Evolutionary conservation across 2,329 filamentous ascomycete species (phyloP).

Genomic region (Arachnopeziza araneosa): DNA sequence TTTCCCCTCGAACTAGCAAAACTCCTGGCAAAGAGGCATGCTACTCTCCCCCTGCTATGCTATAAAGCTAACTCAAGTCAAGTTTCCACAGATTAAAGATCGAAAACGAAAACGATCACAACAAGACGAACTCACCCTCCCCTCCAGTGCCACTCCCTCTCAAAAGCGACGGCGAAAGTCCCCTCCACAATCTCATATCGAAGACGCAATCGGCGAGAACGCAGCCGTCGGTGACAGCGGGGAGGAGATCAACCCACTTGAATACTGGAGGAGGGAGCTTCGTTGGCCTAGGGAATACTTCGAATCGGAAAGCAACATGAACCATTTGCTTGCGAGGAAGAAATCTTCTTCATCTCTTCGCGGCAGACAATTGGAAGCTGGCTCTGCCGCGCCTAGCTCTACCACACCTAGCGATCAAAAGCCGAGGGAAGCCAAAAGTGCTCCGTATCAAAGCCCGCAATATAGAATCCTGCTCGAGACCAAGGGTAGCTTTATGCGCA

Average conservation of each 20-base stretch:
- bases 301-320: constrained; percentile 10
- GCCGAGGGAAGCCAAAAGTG: constrained; percentile 35
- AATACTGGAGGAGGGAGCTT: constrained; percentile 23
- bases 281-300: constrained; percentile 29
- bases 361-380: constrained; percentile 27
- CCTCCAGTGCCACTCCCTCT: constrained; percentile 8
- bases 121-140: constrained; percentile 2
- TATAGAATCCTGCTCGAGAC: constrained; percentile 35
- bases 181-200: constrained; percentile 8
- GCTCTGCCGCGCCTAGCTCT: constrained; percentile 31
- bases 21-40: constrained; percentile 13
- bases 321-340: constrained; percentile 29
- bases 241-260: constrained; percentile 23
- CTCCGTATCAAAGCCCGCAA: constrained; percentile 32
- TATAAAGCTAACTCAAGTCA: constrained; percentile 16
- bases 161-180: constrained; percentile 18
- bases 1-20: constrained; percentile 14
- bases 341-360: constrained; percentile 26
- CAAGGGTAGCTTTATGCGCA: constrained; percentile 37
- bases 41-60: constrained; percentile 8
- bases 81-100: constrained; percentile 8
- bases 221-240: constrained; percentile 4
- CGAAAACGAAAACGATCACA: constrained; percentile 2
- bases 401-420: constrained; percentile 35
- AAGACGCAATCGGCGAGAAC: constrained; percentile 14